phyloP scores from a whole-genome alignment of 176 grass and related monocot genomes.

The Eleusine indica region DNA sequence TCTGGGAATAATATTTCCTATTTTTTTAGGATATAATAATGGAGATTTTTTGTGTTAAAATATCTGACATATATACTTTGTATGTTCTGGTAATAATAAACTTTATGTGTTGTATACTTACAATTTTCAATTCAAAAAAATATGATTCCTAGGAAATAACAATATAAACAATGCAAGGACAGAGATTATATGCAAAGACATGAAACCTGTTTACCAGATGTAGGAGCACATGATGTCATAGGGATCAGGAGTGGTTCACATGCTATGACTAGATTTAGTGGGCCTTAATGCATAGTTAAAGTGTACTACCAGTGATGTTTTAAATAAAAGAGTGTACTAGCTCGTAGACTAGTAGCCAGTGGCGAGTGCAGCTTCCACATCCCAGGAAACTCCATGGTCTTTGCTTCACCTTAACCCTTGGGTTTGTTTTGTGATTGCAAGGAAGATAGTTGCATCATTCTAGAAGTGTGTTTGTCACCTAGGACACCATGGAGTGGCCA shows the following conservation, averaged over 20 bases:
- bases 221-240: slow-evolving; percentile 43
- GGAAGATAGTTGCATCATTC: slow-evolving; percentile 13
- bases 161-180: too few relatives aligned
- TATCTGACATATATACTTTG: not conserved
- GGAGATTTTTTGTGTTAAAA: not conserved
- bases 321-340: not conserved
- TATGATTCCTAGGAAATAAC: not conserved
- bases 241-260: slow-evolving; percentile 43
- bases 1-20: not conserved
- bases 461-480: not conserved
- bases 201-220: slow-evolving; percentile 30
- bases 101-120: too few relatives aligned
- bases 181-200: slow-evolving; percentile 1
- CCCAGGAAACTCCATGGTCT: not conserved
- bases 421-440: slow-evolving; percentile 24
- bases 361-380: slow-evolving; percentile 22
- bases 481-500: slow-evolving; percentile 5
- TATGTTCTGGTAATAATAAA: too few relatives aligned
- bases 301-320: not conserved
- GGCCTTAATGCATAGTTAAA: slow-evolving; percentile 46
- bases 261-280: slow-evolving; percentile 46
- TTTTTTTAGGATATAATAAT: not conserved
- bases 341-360: not conserved
- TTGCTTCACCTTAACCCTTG: not conserved
- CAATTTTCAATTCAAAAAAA: too few relatives aligned